Percentiles rank a stretch among this genome's conserved stretches.
These are phyloP conservation scores for Macrolepiota dolichaula DNA, from an alignment of 768 basidiomycete genomes.

Conservation along the genomic window DNA sequence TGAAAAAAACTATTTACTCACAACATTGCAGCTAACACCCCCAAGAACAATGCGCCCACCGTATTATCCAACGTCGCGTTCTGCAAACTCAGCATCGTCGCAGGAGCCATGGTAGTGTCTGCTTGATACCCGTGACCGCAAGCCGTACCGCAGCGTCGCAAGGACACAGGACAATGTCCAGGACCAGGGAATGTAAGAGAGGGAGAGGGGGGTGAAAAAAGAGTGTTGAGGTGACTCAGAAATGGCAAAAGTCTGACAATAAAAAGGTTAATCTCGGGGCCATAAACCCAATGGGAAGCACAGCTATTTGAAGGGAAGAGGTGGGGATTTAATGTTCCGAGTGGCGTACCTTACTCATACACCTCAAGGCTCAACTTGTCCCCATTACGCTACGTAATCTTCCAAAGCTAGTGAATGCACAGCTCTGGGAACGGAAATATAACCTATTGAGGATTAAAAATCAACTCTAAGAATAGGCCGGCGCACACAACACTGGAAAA, in stretches of 20 bases:
- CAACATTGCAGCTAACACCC: constrained; percentile 31
- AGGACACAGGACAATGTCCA: not conserved
- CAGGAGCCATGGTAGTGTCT: constrained; percentile 16
- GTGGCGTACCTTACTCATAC: constrained; percentile 9
- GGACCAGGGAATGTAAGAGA: not conserved
- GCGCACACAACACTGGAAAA: not conserved
- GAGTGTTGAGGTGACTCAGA: constrained; percentile 6
- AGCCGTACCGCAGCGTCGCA: not conserved
- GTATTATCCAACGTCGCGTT: constrained; percentile 34
- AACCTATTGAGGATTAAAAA: not conserved
- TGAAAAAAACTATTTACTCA: constrained; percentile 17
- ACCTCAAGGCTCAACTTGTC: not conserved
- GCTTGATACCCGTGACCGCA: not conserved
- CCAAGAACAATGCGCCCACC: constrained; percentile 34
- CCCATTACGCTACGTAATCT: not conserved
- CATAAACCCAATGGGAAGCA: not conserved
- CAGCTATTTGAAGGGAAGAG: constrained; percentile 11
- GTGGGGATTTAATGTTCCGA: constrained; percentile 8
- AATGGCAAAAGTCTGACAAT: not conserved
- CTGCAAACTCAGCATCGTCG: constrained; percentile 22
- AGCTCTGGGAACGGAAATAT: constrained; percentile 1
- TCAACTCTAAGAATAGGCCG: not conserved
- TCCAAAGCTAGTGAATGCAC: not conserved
- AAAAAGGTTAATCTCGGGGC: not conserved
- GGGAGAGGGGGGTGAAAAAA: not conserved